Evolutionary conservation across 148 eudicot species (phyloP), one percentile per base, ranked within the genome.

Genomic region (Camellia sinensis): DNA sequence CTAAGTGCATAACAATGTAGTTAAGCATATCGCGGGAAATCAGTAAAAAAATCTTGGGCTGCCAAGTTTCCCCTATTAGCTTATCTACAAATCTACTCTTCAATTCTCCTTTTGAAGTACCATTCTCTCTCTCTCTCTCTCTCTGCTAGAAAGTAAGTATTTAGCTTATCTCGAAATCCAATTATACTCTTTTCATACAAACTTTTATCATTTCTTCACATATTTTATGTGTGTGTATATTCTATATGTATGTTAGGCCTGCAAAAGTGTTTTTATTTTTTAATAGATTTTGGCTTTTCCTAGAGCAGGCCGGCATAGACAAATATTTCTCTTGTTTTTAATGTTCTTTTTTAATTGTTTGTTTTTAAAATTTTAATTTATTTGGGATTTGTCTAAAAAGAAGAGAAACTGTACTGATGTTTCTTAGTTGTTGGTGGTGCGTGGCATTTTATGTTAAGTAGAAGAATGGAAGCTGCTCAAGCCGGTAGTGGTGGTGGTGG

Each of bases 241-340:
- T 6, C 18, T 5, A 19, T 13, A 57, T 4, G 1, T 62, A 46
- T 46, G 29, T 78, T 78, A 41, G 37, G 80, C 63, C 80, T 78
- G 73, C 73, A 78, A 18, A 78, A 67, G 44, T 17, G 53, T 41
- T 40, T 3, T 64, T 44, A 18, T 15, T 29, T 62, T 41, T 78
- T 29, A 57, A 10, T 74, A 10, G 63, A 37, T 37, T 78, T 71
- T 74, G 72, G 14, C 71, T 71, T 70, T 76, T 76, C 71, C 70
- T 78, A 81, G 64, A 37, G 79, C 81, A 72, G 76, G 83, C 86
- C 76, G 68, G 83, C 65, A 78, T 4, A 84, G 81, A 74, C 78
- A 80, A 46, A 29, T 29, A 81, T 84, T 80, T 79, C 18, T 71
- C 64, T 71, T 77, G 64, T 66, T 48, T 60, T 71, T 22, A 19